Evolutionary conservation across 108 stramenopile species (phyloP).

Genomic region (Discostella pseudostelligera): DNA sequence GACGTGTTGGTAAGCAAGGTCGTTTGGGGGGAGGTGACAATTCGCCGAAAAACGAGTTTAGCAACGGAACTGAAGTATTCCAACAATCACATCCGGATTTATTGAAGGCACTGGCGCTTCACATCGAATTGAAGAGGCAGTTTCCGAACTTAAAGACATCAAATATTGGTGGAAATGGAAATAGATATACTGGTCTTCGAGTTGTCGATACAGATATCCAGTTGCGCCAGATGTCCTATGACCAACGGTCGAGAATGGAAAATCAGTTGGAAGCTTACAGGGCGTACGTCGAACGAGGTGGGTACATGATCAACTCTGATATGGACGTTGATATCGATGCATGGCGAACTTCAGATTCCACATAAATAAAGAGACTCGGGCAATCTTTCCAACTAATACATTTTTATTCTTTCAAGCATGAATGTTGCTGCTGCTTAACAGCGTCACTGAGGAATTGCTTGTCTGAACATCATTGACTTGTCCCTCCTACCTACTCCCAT

Average conservation of each 20-base stretch:
- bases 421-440: no score
- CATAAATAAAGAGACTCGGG: no score
- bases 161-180: slow-evolving; percentile 22
- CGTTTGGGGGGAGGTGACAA: slow-evolving; percentile 48
- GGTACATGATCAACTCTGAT: slow-evolving; percentile 70
- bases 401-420: no score
- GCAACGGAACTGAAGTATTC: slow-evolving; percentile 72
- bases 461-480: no score
- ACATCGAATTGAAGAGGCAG: slow-evolving; percentile 58
- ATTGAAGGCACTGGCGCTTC: slow-evolving; percentile 70
- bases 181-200: slow-evolving; percentile 58
- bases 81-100: slow-evolving; percentile 48
- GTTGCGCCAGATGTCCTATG: slow-evolving; percentile 14
- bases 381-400: no score
- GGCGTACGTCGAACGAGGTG: slow-evolving; percentile 75
- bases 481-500: no score
- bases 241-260: slow-evolving; percentile 37
- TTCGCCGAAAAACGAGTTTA: slow-evolving; percentile 57
- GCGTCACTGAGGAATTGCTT: no score
- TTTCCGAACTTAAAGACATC: slow-evolving; percentile 42
- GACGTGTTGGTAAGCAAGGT: slow-evolving; percentile 72
- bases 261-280: slow-evolving; percentile 65
- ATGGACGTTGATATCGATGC: slow-evolving; percentile 47
- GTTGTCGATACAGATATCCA: slow-evolving; percentile 68
- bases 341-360: slow-evolving; percentile 20